Conservation (phyloP, 2,329 filamentous ascomycete genomes). For the Clonostachys chloroleuca region DNA sequence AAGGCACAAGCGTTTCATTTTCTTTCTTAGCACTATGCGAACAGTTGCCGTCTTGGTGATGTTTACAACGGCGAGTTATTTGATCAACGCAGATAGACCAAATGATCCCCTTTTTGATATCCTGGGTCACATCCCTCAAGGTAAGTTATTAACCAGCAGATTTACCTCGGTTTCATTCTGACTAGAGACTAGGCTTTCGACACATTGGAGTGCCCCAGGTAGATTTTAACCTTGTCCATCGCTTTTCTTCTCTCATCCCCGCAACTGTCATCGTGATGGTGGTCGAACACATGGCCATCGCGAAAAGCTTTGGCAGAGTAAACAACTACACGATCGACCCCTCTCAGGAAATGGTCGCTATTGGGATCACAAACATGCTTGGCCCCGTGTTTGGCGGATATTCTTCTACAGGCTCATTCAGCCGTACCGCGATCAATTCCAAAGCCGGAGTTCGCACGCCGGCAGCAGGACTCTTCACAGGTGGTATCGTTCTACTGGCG, state of each 20-base stretch:
- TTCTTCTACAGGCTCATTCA: constrained; percentile 92
- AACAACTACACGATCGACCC: constrained; percentile 97
- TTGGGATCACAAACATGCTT: constrained; percentile 84
- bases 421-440: constrained; percentile 92
- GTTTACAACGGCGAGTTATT: constrained; percentile 87
- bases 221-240: constrained; percentile 58
- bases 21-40: constrained; percentile 87
- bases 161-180: not conserved
- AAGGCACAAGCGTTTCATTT: constrained; percentile 66
- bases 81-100: constrained; percentile 68
- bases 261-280: constrained; percentile 89
- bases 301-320: constrained; percentile 91
- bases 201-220: constrained; percentile 71
- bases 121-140: constrained; percentile 73
- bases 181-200: constrained; percentile 61
- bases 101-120: constrained; percentile 67
- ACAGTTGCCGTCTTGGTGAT: constrained; percentile 89
- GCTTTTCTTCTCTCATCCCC: constrained; percentile 71
- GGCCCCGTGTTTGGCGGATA: constrained; percentile 91
- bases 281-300: constrained; percentile 95
- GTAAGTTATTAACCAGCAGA: constrained; percentile 7
- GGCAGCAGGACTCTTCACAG: constrained; percentile 85
- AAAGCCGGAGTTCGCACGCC: constrained; percentile 94
- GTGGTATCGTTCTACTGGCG: constrained; percentile 77
- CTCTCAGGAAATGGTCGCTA: constrained; percentile 92